A percentile compares a stretch with the other conserved stretches of the same genome.
phyloP scores from a whole-genome alignment of 176 grass and related monocot species.

The Triticum turgidum region DNA sequence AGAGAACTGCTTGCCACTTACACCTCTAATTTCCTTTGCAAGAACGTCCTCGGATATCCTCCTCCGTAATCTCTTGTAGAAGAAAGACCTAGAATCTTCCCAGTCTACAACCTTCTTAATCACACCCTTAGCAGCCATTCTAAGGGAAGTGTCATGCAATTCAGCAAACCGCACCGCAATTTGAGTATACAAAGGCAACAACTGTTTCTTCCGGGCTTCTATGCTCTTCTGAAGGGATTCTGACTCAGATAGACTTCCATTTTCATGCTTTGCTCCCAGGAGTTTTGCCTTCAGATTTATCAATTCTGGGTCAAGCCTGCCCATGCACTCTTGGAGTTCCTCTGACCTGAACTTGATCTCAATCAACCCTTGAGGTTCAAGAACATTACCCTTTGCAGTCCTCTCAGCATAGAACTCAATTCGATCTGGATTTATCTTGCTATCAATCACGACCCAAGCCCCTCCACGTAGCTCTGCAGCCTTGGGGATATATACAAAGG shows the following conservation, averaged over 20 bases:
- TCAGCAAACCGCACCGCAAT: conserved; percentile 92
- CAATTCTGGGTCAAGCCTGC: conserved; percentile 81
- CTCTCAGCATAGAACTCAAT: conserved; percentile 96
- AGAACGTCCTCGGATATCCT: conserved; percentile 70
- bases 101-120: conserved; percentile 92
- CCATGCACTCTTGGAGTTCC: conserved; percentile 92
- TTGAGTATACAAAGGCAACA: conserved; percentile 88
- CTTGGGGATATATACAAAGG: conserved; percentile 98
- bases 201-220: conserved; percentile 63
- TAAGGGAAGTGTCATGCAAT: conserved; percentile 85
- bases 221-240: conserved; percentile 68
- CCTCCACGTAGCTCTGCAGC: conserved; percentile 91
- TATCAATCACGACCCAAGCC: conserved; percentile 98
- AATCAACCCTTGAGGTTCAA: conserved; percentile 93
- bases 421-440: conserved; percentile 94
- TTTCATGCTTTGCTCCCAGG: conserved; percentile 47
- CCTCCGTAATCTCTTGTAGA: conserved; percentile 80
- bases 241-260: conserved; percentile 40
- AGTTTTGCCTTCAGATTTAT: conserved; percentile 67
- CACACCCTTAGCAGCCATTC: conserved; percentile 92
- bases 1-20: conserved; percentile 55
- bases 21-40: conserved; percentile 63
- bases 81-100: conserved; percentile 82
- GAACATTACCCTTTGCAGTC: conserved; percentile 94
- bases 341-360: conserved; percentile 96